Evolutionary conservation across 495 filamentous ascomycete genomes (phyloP).

Genomic region (Penicillium cinerascens): DNA sequence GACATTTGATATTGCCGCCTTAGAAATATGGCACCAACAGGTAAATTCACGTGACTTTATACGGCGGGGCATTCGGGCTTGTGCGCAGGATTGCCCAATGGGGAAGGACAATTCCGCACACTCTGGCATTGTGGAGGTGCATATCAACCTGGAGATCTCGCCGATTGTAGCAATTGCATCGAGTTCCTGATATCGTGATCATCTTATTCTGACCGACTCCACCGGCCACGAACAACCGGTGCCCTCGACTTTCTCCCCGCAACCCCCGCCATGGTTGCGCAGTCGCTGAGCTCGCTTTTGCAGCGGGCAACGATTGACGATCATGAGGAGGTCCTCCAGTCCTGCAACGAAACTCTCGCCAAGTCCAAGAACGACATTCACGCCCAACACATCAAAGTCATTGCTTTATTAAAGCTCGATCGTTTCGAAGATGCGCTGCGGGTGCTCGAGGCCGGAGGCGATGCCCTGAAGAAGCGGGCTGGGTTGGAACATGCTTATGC

Average conservation of each 20-base stretch:
- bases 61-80: constrained; percentile 14
- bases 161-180: background rate
- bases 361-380: constrained; percentile 59
- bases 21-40: background rate
- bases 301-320: constrained; percentile 63
- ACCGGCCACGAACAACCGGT: background rate
- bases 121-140: constrained; percentile 21
- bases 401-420: constrained; percentile 90
- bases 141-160: constrained; percentile 9
- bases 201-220: background rate
- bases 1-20: too few species aligned
- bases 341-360: constrained; percentile 66
- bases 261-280: constrained; percentile 39
- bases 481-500: constrained; percentile 83
- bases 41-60: constrained; percentile 15
- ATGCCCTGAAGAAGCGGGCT: constrained; percentile 62
- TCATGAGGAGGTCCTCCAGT: constrained; percentile 67
- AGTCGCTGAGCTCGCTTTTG: constrained; percentile 55
- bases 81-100: constrained; percentile 17
- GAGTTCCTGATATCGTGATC: background rate
- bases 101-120: constrained; percentile 29
- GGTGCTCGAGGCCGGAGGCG: constrained; percentile 67
- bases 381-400: constrained; percentile 72
- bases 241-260: background rate
- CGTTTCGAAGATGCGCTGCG: constrained; percentile 86